A percentile compares a stretch with the other conserved stretches of the same genome.
phyloP scores from a whole-genome alignment of 176 grass and related monocot species.

The Elymus sibiricus region DNA sequence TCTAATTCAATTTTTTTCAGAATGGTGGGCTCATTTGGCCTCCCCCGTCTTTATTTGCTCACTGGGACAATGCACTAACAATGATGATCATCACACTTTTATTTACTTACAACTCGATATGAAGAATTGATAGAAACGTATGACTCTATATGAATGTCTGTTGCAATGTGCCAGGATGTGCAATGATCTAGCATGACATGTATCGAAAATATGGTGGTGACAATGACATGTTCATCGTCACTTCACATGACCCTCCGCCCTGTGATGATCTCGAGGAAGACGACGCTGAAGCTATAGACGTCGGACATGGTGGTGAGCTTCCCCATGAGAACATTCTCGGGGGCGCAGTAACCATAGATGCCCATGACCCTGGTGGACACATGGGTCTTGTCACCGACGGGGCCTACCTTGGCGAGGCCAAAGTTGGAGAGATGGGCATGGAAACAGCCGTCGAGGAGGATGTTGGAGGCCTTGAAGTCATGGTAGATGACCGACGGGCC shows the following conservation, averaged over 20 bases:
- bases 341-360: slow-evolving; percentile 57
- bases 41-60: no score
- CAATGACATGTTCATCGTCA: no score
- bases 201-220: no score
- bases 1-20: no score
- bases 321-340: slow-evolving; percentile 43
- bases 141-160: no score
- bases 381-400: slow-evolving; percentile 41
- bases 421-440: slow-evolving; percentile 41
- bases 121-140: no score
- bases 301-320: slow-evolving; percentile 61
- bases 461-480: slow-evolving; percentile 92
- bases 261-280: slow-evolving; percentile 54
- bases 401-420: slow-evolving; percentile 46
- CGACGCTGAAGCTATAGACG: slow-evolving; percentile 54
- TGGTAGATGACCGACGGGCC: slow-evolving; percentile 76
- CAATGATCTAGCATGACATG: no score
- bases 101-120: no score
- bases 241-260: slow-evolving; percentile 32
- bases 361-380: slow-evolving; percentile 67
- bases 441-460: slow-evolving; percentile 59
- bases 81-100: no score
- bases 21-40: no score
- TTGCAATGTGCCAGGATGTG: no score
- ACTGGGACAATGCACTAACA: no score